Evolutionary conservation across 2,329 filamentous ascomycete species (phyloP).

Genomic region (Penicillium fuscoglaucum): DNA sequence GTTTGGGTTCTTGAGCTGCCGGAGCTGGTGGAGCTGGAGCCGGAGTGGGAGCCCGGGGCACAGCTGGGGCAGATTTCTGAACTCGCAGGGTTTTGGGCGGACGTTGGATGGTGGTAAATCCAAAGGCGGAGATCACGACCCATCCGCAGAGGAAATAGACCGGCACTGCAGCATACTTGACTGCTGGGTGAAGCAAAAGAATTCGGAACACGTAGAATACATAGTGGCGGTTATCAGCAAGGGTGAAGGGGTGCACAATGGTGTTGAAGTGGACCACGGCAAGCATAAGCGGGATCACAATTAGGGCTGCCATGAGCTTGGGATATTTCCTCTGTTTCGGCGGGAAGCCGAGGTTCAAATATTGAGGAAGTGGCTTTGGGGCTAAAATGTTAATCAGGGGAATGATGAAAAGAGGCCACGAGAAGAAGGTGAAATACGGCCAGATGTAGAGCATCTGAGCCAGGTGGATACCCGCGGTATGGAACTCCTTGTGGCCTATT

Average conservation of each 20-base stretch:
- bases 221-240: slow-evolving; percentile 96
- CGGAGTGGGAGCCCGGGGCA: neutral
- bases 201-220: slow-evolving; percentile 95
- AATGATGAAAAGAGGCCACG: slow-evolving; percentile 70
- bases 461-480: slow-evolving; percentile 83
- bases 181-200: slow-evolving; percentile 63
- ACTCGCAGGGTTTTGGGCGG: slow-evolving; percentile 24
- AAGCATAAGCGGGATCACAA: slow-evolving; percentile 46
- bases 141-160: slow-evolving; percentile 72
- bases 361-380: slow-evolving; percentile 35
- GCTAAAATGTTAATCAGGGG: slow-evolving; percentile 48
- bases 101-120: slow-evolving; percentile 38
- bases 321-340: slow-evolving; percentile 41
- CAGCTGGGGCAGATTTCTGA: slow-evolving; percentile 13
- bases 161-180: slow-evolving; percentile 67
- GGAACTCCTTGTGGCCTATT: slow-evolving; percentile 87
- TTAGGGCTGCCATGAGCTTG: slow-evolving; percentile 37
- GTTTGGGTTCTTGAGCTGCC: neutral
- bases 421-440: slow-evolving; percentile 88
- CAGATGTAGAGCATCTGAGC: slow-evolving; percentile 95
- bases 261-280: slow-evolving; percentile 75
- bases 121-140: slow-evolving; percentile 65
- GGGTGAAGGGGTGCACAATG: slow-evolving; percentile 89
- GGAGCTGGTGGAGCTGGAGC: neutral
- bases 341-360: slow-evolving; percentile 36